Evolutionary conservation across 306 rosid genomes (phyloP).

Genomic region (Albizia julibrissin): DNA sequence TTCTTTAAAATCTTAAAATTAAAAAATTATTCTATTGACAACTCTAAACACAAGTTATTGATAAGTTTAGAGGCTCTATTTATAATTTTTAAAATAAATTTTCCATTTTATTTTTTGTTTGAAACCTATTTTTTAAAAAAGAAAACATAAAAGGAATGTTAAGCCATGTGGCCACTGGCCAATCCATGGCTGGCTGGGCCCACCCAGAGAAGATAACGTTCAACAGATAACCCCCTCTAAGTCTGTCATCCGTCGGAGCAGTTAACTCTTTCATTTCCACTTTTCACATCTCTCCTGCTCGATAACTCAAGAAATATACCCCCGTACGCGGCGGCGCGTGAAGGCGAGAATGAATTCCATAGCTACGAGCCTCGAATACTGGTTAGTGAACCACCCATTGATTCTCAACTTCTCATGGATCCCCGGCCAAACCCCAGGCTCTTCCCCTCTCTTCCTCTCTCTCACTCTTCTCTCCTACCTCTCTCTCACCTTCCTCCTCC

Average conservation of each 20-base stretch:
- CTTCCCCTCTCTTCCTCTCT: slow-evolving; percentile 54
- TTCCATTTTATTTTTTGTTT: no score
- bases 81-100: no score
- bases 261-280: no score
- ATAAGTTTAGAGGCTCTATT: no score
- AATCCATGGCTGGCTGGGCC: background rate
- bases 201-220: background rate
- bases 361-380: slow-evolving; percentile 38
- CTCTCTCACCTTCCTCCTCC: slow-evolving; percentile 53
- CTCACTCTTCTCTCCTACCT: slow-evolving; percentile 54
- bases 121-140: no score
- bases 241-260: no score
- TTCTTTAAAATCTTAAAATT: no score
- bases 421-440: slow-evolving; percentile 46
- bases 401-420: slow-evolving; percentile 71
- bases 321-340: background rate
- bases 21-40: no score
- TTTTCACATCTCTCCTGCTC: background rate
- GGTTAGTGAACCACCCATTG: slow-evolving; percentile 63
- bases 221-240: no score
- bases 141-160: no score
- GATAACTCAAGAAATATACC: background rate
- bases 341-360: background rate
- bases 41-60: no score
- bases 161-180: background rate